Conservation (phyloP, 1,284 basidiomycete species). For the Athelia sp. region DNA sequence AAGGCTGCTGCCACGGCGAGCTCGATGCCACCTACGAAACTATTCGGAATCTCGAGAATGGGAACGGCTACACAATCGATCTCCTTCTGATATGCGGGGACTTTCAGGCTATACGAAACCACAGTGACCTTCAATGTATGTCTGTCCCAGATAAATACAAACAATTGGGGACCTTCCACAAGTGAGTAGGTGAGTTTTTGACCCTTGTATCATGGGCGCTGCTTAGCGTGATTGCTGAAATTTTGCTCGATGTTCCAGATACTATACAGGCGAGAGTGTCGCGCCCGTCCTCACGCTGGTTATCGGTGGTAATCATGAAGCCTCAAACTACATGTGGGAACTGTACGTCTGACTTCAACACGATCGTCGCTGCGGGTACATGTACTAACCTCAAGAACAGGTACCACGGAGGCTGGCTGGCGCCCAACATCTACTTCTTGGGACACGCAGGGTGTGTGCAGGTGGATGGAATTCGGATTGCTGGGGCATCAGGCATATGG, state of each 20-base stretch:
- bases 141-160: conserved; percentile 91
- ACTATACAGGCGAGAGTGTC: conserved; percentile 78
- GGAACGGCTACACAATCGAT: conserved; percentile 69
- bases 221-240: too few relatives aligned
- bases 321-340: conserved; percentile 97
- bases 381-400: conserved; percentile 31
- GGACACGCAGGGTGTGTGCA: conserved; percentile 89
- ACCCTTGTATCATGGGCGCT: too few relatives aligned
- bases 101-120: conserved; percentile 91
- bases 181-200: conserved; percentile 40
- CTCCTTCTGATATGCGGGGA: conserved; percentile 92
- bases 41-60: conserved; percentile 58
- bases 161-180: conserved; percentile 78
- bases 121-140: conserved; percentile 84
- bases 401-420: conserved; percentile 94
- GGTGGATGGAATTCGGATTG: conserved; percentile 83
- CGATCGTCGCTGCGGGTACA: background rate
- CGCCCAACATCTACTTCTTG: conserved; percentile 95
- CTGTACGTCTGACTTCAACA: conserved; percentile 49
- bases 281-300: conserved; percentile 91
- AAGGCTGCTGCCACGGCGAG: conserved; percentile 95
- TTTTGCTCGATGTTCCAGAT: conserved; percentile 36
- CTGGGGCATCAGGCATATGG: conserved; percentile 92
- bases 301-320: conserved; percentile 98
- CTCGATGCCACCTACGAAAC: conserved; percentile 85